A percentile compares a stretch with the other conserved stretches of the same genome.
Conservation (phyloP, 129 eudicot genomes). For the Artemisia argyi region DNA sequence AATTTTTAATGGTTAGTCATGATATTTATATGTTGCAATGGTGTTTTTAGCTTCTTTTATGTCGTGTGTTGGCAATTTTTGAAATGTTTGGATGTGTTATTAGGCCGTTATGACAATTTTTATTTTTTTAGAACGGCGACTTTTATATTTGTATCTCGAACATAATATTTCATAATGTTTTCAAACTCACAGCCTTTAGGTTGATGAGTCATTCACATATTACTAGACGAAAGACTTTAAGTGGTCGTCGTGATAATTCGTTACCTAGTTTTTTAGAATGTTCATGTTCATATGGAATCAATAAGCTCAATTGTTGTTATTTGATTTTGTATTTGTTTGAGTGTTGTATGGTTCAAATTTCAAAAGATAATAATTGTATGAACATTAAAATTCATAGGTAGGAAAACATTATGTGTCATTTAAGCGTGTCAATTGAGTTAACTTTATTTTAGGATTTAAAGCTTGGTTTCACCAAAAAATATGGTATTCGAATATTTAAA, state of each 20-base stretch:
- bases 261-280: no score
- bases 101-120: not conserved
- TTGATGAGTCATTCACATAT: no score
- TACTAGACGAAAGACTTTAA: no score
- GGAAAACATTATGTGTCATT: constrained; percentile 7
- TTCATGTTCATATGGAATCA: no score
- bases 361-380: not conserved
- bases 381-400: not conserved
- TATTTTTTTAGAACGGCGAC: no score
- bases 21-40: not conserved
- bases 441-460: not conserved
- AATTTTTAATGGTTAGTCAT: not conserved
- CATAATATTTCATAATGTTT: no score
- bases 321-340: no score
- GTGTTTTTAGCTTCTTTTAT: not conserved
- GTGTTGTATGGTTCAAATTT: no score
- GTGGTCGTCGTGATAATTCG: no score
- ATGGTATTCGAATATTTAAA: not conserved
- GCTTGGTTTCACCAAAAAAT: not conserved
- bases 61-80: not conserved
- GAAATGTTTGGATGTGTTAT: not conserved
- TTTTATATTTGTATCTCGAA: no score
- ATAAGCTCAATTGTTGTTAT: no score
- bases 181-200: no score
- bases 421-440: constrained; percentile 2